phyloP scores from a whole-genome alignment of 225 moss, liverwort and hornwort genomes.

The Pseudoscleropodium purum region DNA sequence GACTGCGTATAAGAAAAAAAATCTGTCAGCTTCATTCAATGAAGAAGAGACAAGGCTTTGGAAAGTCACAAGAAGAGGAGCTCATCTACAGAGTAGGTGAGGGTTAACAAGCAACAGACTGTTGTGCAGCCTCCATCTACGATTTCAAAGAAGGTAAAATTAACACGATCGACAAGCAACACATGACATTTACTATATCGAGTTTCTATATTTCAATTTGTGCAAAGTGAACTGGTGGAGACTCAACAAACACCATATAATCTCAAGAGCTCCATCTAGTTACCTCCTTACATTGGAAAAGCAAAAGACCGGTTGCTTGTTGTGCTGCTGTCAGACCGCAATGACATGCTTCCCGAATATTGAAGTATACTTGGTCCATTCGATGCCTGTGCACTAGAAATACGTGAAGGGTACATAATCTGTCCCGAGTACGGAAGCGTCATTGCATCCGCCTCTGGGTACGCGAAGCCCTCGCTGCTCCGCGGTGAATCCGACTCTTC shows the following conservation, averaged over 20 bases:
- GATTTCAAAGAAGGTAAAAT: neutral
- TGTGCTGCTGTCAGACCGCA: slow-evolving; percentile 56
- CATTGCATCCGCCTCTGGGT: slow-evolving; percentile 25
- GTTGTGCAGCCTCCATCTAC: neutral
- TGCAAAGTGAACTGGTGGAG: neutral
- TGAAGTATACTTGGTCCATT: slow-evolving; percentile 44
- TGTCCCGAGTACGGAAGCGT: slow-evolving; percentile 29
- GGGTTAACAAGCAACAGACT: neutral
- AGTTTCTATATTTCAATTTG: neutral
- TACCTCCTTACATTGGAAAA: slow-evolving; percentile 62
- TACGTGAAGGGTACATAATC: slow-evolving; percentile 35
- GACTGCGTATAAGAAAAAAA: slow-evolving; percentile 9
- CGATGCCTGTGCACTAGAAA: slow-evolving; percentile 12
- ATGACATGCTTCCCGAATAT: slow-evolving; percentile 51
- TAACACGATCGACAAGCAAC: neutral
- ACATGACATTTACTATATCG: neutral
- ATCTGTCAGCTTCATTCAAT: neutral
- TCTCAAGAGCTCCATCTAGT: slow-evolving; percentile 19
- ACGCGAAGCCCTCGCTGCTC: slow-evolving; percentile 37
- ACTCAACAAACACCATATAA: neutral
- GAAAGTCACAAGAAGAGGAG: neutral
- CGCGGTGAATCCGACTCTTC: slow-evolving; percentile 45
- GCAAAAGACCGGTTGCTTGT: slow-evolving; percentile 61
- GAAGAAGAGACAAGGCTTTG: neutral
- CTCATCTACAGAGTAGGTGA: neutral